Percentiles rank a stretch among this genome's conserved stretches.
Conservation (phyloP, 805 yeast species). For the Starmerella tilneyi region DNA sequence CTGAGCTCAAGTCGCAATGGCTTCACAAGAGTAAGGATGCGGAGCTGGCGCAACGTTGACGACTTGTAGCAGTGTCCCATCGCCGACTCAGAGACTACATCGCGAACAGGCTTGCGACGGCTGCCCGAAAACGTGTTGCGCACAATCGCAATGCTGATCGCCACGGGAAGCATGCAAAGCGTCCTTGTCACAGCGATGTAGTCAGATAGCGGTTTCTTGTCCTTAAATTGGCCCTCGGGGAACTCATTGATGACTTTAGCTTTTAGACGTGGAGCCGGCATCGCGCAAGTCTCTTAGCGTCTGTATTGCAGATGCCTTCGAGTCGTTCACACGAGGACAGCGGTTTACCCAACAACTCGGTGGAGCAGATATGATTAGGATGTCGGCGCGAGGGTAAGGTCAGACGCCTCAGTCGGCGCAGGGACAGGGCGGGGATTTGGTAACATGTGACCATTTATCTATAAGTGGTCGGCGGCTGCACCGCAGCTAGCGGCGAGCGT, state of each 20-base stretch:
- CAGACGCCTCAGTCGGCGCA: too few relatives aligned
- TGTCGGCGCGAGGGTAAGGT: too few relatives aligned
- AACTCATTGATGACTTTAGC: not conserved
- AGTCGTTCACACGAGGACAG: too few relatives aligned
- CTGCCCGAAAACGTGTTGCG: constrained; percentile 2
- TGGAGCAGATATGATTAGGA: too few relatives aligned
- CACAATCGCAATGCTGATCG: constrained; percentile 1
- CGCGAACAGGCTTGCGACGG: constrained; percentile 10
- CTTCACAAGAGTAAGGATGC: constrained; percentile 20
- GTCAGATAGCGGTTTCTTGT: constrained; percentile 13
- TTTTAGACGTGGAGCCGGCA: not conserved
- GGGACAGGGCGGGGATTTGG: too few relatives aligned
- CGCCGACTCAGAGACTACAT: constrained; percentile 14
- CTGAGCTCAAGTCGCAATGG: constrained; percentile 20
- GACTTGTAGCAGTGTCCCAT: constrained; percentile 21
- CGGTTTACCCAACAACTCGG: too few relatives aligned
- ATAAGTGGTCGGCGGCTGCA: too few relatives aligned
- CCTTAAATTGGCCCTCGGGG: constrained; percentile 8
- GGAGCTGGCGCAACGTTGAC: constrained; percentile 23
- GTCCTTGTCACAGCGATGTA: constrained; percentile 10
- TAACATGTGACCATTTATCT: too few relatives aligned
- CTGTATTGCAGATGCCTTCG: too few relatives aligned
- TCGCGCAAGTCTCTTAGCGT: not conserved
- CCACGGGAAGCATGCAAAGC: constrained; percentile 8
- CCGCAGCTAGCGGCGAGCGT: too few relatives aligned